Evolutionary conservation across 805 yeast genomes (phyloP).

Genomic region (Starmerella stellata): DNA sequence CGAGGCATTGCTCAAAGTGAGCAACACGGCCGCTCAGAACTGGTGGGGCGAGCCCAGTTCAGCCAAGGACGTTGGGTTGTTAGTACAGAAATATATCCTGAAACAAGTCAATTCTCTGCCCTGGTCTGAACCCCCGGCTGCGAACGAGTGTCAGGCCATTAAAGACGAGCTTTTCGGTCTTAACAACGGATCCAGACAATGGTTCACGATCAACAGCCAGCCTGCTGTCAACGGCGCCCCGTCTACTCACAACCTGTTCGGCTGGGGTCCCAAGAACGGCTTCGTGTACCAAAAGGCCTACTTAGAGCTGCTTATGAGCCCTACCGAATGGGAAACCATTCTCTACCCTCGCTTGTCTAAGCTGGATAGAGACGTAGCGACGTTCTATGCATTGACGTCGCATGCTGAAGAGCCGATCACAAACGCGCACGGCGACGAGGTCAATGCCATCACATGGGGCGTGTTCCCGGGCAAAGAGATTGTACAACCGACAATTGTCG

Average conservation of each 20-base stretch:
- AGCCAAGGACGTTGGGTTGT: conserved; percentile 38
- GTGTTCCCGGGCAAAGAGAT: conserved; percentile 92
- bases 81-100: conserved; percentile 50
- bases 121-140: conserved; percentile 86
- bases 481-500: conserved; percentile 90
- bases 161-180: conserved; percentile 40
- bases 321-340: conserved; percentile 27
- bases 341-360: conserved; percentile 32
- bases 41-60: conserved; percentile 73
- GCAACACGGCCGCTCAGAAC: conserved; percentile 54
- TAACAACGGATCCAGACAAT: conserved; percentile 37
- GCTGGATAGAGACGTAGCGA: conserved; percentile 28
- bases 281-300: conserved; percentile 90
- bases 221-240: conserved; percentile 71
- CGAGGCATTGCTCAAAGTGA: conserved; percentile 64
- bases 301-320: conserved; percentile 66
- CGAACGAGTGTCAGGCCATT: conserved; percentile 53
- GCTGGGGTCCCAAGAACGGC: conserved; percentile 94
- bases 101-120: conserved; percentile 66
- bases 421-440: conserved; percentile 56
- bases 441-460: conserved; percentile 97
- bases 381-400: conserved; percentile 55
- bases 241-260: conserved; percentile 54
- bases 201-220: conserved; percentile 79
- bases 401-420: conserved; percentile 38